Conservation (phyloP, 129 eudicot genomes). For the Silybum marianum region DNA sequence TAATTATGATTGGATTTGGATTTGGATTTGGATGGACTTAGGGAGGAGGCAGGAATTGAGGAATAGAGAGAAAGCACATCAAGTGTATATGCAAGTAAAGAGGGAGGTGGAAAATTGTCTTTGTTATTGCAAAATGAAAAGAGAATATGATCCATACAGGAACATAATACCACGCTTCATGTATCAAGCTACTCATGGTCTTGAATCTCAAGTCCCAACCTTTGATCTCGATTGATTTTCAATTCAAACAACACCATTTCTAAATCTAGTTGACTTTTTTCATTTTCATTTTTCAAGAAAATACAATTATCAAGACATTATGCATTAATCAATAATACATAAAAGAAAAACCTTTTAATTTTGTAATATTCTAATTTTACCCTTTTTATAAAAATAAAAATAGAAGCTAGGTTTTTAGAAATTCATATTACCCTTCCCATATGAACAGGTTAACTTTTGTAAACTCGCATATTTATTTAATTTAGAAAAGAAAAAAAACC, state of each 20-base stretch:
- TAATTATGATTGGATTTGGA: neutral
- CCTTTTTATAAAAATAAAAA: too few species aligned
- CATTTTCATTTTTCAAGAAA: too few species aligned
- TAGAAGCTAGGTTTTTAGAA: too few species aligned
- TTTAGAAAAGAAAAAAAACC: too few species aligned
- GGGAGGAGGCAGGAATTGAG: slow-evolving; percentile 60
- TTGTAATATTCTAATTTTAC: too few species aligned
- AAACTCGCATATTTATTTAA: too few species aligned
- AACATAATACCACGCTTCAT: slow-evolving; percentile 46
- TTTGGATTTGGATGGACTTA: neutral
- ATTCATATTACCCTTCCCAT: too few species aligned
- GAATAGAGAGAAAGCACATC: slow-evolving; percentile 49
- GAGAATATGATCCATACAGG: slow-evolving; percentile 66
- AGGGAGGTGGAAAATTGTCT: slow-evolving; percentile 59
- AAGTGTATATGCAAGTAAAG: slow-evolving; percentile 56
- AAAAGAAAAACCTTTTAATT: too few species aligned
- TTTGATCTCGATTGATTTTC: slow-evolving; percentile 37
- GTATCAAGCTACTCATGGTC: slow-evolving; percentile 56
- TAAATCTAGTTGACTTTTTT: too few species aligned
- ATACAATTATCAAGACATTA: too few species aligned
- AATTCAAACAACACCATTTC: neutral
- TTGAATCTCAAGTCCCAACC: slow-evolving; percentile 55
- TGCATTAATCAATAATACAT: too few species aligned
- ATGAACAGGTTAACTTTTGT: too few species aligned
- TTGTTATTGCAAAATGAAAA: slow-evolving; percentile 50